phyloP scores from a whole-genome alignment of 2,329 filamentous ascomycete genomes.

The Botrytis porri region DNA sequence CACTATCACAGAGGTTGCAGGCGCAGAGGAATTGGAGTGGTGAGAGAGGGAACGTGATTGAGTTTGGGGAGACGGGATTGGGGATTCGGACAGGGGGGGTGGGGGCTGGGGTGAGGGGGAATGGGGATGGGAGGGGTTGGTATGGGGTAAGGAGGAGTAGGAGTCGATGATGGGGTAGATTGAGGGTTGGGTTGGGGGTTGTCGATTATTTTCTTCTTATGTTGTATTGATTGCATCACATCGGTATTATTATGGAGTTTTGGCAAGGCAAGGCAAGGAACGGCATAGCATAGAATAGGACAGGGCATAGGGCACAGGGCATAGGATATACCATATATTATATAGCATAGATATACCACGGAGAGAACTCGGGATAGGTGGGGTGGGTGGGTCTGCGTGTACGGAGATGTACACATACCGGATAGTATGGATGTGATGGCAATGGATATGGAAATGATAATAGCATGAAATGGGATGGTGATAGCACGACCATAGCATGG shows the following conservation, averaged over 20 bases:
- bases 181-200: neutral
- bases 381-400: neutral
- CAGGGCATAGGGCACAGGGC: neutral
- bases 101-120: neutral
- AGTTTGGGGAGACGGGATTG: neutral
- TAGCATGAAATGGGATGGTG: too few relatives aligned
- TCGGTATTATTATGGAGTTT: neutral
- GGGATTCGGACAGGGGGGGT: neutral
- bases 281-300: neutral
- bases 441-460: too few relatives aligned
- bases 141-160: constrained; percentile 2
- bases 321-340: neutral
- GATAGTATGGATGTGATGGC: neutral
- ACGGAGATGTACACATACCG: neutral
- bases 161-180: neutral
- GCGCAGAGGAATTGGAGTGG: neutral
- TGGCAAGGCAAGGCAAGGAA: neutral
- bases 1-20: too few relatives aligned
- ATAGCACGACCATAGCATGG: neutral
- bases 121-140: constrained; percentile 2
- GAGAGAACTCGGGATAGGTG: neutral
- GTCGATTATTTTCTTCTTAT: neutral
- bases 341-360: neutral
- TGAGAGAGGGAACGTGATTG: neutral
- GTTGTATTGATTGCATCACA: neutral